Base-by-base conservation (phyloP, 148 eudicot species). In the Heliamphora exappendiculata region DNA sequence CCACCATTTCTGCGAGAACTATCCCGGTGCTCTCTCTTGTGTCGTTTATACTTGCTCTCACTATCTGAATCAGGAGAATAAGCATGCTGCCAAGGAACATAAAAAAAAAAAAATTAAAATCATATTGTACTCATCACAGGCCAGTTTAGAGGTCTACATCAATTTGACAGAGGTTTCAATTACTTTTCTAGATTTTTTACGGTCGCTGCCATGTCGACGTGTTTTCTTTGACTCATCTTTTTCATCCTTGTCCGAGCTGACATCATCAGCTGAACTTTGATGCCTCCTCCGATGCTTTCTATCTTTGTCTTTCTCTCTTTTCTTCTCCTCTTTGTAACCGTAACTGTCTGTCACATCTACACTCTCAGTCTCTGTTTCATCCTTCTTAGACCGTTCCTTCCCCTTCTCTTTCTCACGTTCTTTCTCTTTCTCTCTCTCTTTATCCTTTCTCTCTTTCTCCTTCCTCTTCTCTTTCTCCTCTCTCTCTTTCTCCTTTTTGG, bases 101-200 rank as follows among this genome's bases (percentile, higher is more conserved):
- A 24, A 64, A 57, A 50, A 64, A 57, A 50, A 66, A 57, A 60
- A 39, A 19, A 37, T 75, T 19, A 24, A 60, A 8, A 47, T n/a
- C 26, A n/a, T 33, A n/a, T 28, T 47, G 50, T 65, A 49, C 20
- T 58, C n/a, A 62, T 51, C 45, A 50, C 41, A 62, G 34, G 33
- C 31, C 62, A 12, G 29, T 57, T 7, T 55, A 3, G 22, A 74
- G 79, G 9, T 13, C 33, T 47, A 72, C 20, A 8, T 81, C 58
- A 44, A n/a, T 42, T 9, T 5, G 4, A 36, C n/a, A 70, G 22
- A 45, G 50, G 44, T 34, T 42, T 20, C 7, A 59, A 53, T 62
- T 70, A 95, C 99, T 92, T 93, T 95, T 80, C 97, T 90, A 59
- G 97, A 93, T 73, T 95, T 95, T 78, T 88, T 95, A 78, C 97